phyloP scores from a whole-genome alignment of 2,329 filamentous ascomycete species.

The Fonsecaea nubica region DNA sequence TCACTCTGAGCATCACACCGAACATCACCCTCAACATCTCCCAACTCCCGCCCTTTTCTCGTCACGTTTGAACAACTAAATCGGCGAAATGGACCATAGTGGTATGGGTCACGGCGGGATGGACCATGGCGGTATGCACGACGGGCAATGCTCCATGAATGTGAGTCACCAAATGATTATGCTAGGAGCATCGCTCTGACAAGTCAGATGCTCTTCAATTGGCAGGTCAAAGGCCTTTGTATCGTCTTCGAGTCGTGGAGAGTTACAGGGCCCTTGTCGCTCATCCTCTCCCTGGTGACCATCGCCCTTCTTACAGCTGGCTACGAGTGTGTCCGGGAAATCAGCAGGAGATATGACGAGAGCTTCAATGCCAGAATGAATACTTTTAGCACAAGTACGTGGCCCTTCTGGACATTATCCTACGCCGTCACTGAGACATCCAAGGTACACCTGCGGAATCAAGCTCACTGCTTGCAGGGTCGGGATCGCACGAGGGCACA shows the following conservation, averaged over 20 bases:
- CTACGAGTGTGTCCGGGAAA: slow-evolving; percentile 85
- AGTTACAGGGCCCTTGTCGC: slow-evolving; percentile 73
- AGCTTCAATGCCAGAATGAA: slow-evolving; percentile 49
- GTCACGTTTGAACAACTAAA: neutral
- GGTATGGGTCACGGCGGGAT: slow-evolving; percentile 46
- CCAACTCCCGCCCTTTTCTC: neutral
- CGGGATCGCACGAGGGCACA: slow-evolving; percentile 64
- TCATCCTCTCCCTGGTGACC: slow-evolving; percentile 81
- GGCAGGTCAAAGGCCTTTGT: slow-evolving; percentile 91
- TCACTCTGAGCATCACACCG: neutral
- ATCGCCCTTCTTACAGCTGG: slow-evolving; percentile 85
- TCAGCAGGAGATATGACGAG: slow-evolving; percentile 76
- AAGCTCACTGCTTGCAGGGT: slow-evolving; percentile 79
- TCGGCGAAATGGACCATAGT: slow-evolving; percentile 11
- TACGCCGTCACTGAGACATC: slow-evolving; percentile 34
- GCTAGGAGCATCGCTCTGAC: slow-evolving; percentile 22
- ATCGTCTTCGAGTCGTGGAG: slow-evolving; percentile 95
- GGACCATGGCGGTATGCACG: slow-evolving; percentile 64
- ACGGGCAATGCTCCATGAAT: slow-evolving; percentile 87
- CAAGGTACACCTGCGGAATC: slow-evolving; percentile 50
- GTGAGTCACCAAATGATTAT: slow-evolving; percentile 58
- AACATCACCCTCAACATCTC: neutral
- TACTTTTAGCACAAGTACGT: slow-evolving; percentile 36
- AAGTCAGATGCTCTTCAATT: slow-evolving; percentile 93
- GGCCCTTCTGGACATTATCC: slow-evolving; percentile 10